Conservation (phyloP, 768 basidiomycete genomes). For the Lactarius psammicola region DNA sequence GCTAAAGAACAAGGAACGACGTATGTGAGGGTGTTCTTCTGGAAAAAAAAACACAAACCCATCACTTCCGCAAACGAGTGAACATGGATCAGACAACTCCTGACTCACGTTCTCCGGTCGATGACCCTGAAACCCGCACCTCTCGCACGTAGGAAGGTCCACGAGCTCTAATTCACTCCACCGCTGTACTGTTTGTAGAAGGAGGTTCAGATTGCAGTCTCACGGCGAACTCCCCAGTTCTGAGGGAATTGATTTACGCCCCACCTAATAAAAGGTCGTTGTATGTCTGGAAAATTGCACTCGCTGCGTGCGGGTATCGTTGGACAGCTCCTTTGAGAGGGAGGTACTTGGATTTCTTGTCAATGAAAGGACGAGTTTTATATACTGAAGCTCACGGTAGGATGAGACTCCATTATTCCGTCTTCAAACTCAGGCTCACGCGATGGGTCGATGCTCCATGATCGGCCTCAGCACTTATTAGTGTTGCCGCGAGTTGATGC, state of each 20-base stretch:
- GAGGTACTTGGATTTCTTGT: slow-evolving; percentile 13
- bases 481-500: too few relatives aligned
- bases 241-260: background rate
- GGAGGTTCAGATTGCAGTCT: too few relatives aligned
- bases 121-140: slow-evolving; percentile 24
- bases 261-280: slow-evolving; percentile 27
- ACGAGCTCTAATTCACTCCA: slow-evolving; percentile 25
- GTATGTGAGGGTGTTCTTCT: background rate
- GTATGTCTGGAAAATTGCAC: slow-evolving; percentile 27
- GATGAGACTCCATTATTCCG: slow-evolving; percentile 11
- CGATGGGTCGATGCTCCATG: too few relatives aligned
- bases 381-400: background rate
- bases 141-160: slow-evolving; percentile 13
- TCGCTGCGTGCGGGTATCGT: slow-evolving; percentile 18
- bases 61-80: background rate
- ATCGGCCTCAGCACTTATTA: too few relatives aligned
- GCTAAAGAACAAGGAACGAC: slow-evolving; percentile 23
- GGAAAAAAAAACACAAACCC: background rate
- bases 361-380: background rate
- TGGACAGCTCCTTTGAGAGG: slow-evolving; percentile 8
- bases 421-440: too few relatives aligned
- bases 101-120: slow-evolving; percentile 14
- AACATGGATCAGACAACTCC: background rate
- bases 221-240: background rate
- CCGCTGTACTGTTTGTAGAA: slow-evolving; percentile 22